Base-by-base conservation (phyloP, 768 basidiomycete species). In the Mycena galopus region DNA sequence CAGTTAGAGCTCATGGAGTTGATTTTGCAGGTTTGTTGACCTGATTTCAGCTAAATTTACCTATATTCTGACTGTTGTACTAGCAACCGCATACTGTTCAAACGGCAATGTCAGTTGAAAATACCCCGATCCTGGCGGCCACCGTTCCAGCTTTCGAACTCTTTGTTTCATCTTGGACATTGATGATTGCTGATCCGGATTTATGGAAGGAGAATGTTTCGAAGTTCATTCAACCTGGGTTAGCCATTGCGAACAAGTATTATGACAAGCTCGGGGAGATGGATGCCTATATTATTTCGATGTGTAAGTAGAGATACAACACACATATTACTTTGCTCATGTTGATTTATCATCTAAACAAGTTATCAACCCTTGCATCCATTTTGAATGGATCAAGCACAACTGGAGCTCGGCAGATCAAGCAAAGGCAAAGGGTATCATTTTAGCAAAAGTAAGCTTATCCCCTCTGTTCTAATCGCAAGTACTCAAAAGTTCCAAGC, bases 281-380 rank as follows among this genome's bases (percentile, higher is more conserved):
- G n/a, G 56, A 57, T 57, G 56, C 56, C 30, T 37, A 59, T 35
- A 59, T 35, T 29, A 59, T 59, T 37, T 19, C 57, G 21, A 59
- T 37, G 33, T 37, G 21, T 50, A 19, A 44, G 47, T 50, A 35
- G 35, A 19, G 6, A 51, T 25, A 51, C 27, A 27, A 23, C 50
- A 51, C 23, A 51, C 50, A 51, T 51, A 51, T 51, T 27, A 27
- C 50, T 51, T 5, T 51, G 17, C 50, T 51, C 25, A 19, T 51
- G 25, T 27, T 51, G 50, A 51, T 51, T 51, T 25, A 51, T 51
- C 6, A 51, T 51, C 27, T 27, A 51, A 51, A 51, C 50, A 9
- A 51, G 50, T 51, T 14, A 25, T 51, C 50, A 51, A 51, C 25
- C 50, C 50, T 27, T 51, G 5, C 50, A 51, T 51, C 50, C 50